These are phyloP conservation scores for Cytospora piceae DNA, from an alignment of 2,329 filamentous ascomycete species.

Conservation along the genomic window DNA sequence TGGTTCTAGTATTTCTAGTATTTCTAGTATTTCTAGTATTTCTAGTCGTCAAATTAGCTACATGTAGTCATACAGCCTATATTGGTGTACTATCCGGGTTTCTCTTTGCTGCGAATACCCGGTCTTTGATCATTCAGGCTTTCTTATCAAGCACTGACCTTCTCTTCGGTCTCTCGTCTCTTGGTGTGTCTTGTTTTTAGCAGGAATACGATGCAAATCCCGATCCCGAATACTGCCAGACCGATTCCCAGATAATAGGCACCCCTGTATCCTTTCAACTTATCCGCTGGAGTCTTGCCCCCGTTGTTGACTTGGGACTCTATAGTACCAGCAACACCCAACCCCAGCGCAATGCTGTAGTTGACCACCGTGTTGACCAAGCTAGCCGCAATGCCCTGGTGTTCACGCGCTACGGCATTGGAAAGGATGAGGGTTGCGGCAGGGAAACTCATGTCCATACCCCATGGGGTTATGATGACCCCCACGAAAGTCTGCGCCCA, in stretches of 20 bases:
- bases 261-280: conserved; percentile 30
- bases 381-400: conserved; percentile 40
- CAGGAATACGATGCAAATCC: conserved; percentile 27
- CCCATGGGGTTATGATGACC: conserved; percentile 50
- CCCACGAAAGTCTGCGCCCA: conserved; percentile 57
- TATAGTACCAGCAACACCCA: conserved; percentile 59
- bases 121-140: too few species aligned
- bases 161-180: not conserved
- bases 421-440: conserved; percentile 54
- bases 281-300: conserved; percentile 27
- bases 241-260: conserved; percentile 31
- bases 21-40: too few species aligned
- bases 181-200: conserved; percentile 14
- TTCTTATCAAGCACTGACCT: not conserved
- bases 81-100: too few species aligned
- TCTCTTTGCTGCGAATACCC: too few species aligned
- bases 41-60: too few species aligned
- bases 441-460: conserved; percentile 61
- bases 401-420: conserved; percentile 39
- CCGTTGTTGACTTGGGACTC: conserved; percentile 45
- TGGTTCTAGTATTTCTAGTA: too few species aligned
- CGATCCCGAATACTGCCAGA: conserved; percentile 30
- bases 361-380: conserved; percentile 60
- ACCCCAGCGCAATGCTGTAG: conserved; percentile 56
- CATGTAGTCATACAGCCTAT: too few species aligned